Conservation (phyloP, 2,329 filamentous ascomycete species). For the Zymoseptoria brevis region DNA sequence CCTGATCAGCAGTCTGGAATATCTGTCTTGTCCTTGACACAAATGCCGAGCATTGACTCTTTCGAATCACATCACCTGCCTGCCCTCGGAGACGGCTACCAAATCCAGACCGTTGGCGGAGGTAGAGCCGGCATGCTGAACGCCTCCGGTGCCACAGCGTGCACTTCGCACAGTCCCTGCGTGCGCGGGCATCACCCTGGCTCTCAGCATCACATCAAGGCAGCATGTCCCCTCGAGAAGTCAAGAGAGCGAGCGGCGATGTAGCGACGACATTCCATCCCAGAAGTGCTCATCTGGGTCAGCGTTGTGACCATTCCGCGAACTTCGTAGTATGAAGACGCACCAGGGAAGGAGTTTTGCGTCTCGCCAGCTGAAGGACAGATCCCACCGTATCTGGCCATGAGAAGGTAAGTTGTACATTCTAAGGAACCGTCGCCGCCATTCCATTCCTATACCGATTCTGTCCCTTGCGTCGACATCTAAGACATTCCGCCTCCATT, state of each 20-base stretch:
- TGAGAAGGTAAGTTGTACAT: neutral
- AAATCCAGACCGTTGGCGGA: neutral
- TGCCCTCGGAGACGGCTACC: neutral
- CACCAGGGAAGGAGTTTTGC: neutral
- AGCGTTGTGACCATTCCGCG: neutral
- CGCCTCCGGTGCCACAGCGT: neutral
- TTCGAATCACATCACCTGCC: neutral
- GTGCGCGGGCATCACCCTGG: neutral
- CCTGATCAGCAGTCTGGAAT: neutral
- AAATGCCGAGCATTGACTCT: too few species aligned
- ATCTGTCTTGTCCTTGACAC: too few species aligned
- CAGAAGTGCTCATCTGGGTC: neutral
- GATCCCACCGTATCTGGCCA: neutral
- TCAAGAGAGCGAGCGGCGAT: neutral
- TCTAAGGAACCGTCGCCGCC: neutral
- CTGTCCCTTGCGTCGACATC: conserved; percentile 15
- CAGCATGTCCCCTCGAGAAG: neutral
- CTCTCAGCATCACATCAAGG: neutral
- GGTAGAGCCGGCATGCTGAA: neutral
- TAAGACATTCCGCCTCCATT: conserved; percentile 19
- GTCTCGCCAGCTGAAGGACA: neutral
- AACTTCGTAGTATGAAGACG: neutral
- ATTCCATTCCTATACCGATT: neutral
- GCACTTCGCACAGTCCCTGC: neutral
- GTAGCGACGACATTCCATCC: neutral